Conservation (phyloP, 2,329 filamentous ascomycete species). For the Paecilomyces variotii region DNA sequence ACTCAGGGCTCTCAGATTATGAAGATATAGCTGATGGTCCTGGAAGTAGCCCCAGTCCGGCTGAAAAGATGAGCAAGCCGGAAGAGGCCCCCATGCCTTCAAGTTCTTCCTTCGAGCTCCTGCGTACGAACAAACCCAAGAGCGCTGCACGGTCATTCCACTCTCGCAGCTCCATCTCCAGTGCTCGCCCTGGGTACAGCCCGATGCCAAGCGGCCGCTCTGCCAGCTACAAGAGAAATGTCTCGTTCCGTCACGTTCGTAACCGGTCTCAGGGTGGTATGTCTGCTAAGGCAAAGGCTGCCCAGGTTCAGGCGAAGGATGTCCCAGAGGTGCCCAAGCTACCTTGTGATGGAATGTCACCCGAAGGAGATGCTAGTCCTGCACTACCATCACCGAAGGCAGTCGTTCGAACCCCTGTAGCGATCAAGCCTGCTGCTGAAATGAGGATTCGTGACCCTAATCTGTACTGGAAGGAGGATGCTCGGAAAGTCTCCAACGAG, state of each 20-base stretch:
- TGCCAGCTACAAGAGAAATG: conserved; percentile 51
- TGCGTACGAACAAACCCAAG: conserved; percentile 24
- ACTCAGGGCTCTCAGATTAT: conserved; percentile 2
- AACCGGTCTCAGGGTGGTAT: conserved; percentile 25
- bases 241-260: conserved; percentile 54
- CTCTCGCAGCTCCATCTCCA: conserved; percentile 42
- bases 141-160: conserved; percentile 31
- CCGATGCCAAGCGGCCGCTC: conserved; percentile 33
- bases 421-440: conserved; percentile 24
- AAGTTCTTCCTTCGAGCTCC: conserved; percentile 23
- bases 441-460: conserved; percentile 33
- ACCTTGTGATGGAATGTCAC: conserved; percentile 12
- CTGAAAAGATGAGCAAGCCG: not conserved
- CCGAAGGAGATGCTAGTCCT: conserved; percentile 27
- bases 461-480: conserved; percentile 62
- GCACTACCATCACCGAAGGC: conserved; percentile 32
- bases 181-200: conserved; percentile 34
- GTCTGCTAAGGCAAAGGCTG: conserved; percentile 16
- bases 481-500: conserved; percentile 73
- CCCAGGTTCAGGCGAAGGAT: conserved; percentile 16
- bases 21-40: conserved; percentile 5
- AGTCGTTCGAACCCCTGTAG: conserved; percentile 25
- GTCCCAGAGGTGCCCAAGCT: conserved; percentile 15
- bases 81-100: conserved; percentile 12
- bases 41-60: not conserved